These are phyloP conservation scores for Capsicum chinense DNA, from an alignment of 257 asterid species.

Conservation along the genomic window DNA sequence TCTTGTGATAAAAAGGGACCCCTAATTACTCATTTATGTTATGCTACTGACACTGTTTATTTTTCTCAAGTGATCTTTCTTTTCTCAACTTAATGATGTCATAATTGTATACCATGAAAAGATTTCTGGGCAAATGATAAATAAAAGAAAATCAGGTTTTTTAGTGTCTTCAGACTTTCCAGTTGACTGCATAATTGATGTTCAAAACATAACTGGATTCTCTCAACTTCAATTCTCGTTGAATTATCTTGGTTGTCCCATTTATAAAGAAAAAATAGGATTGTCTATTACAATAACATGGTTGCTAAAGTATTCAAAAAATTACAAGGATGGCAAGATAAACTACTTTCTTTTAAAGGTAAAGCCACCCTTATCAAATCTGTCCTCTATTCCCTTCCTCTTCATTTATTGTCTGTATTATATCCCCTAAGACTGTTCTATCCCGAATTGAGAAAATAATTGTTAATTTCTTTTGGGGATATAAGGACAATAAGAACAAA, in stretches of 20 bases:
- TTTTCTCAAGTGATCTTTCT: neutral
- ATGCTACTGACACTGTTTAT: neutral
- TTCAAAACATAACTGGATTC: too few relatives aligned
- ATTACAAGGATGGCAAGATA: neutral
- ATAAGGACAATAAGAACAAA: neutral
- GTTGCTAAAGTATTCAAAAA: neutral
- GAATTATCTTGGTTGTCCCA: neutral
- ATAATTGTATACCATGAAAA: too few relatives aligned
- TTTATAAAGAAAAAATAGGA: neutral
- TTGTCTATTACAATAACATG: neutral
- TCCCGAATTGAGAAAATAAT: neutral
- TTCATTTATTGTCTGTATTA: neutral
- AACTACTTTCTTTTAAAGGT: neutral
- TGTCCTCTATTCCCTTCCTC: neutral
- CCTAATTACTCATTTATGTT: neutral
- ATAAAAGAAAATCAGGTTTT: neutral
- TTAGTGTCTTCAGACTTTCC: too few relatives aligned
- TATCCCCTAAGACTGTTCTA: neutral
- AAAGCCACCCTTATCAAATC: neutral
- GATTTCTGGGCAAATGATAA: neutral
- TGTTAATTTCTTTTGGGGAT: neutral
- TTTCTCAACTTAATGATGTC: neutral
- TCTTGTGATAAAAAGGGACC: neutral
- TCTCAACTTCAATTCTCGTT: neutral
- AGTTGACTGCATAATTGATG: neutral